A percentile compares a stretch with the other conserved stretches of the same genome.
Conservation (phyloP, 2,329 filamentous ascomycete genomes). For the Helminthosporium solani region DNA sequence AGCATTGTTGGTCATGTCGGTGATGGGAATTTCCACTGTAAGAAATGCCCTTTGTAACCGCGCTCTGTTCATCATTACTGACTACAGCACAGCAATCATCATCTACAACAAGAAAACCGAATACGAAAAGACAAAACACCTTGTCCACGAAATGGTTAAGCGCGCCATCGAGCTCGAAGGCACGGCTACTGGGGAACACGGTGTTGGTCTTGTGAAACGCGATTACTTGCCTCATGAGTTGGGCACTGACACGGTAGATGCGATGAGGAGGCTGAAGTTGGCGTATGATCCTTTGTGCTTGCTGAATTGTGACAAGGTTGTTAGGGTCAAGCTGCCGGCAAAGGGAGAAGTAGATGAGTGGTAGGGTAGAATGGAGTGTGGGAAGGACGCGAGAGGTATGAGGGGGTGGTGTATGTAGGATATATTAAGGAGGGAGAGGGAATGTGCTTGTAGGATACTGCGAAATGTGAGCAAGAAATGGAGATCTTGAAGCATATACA, state of each 20-base stretch:
- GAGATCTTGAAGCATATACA: too few relatives aligned
- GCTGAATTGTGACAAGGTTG: constrained; percentile 65
- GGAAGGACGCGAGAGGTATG: too few relatives aligned
- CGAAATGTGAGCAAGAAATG: too few relatives aligned
- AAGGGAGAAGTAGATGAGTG: constrained; percentile 52
- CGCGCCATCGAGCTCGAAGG: constrained; percentile 81
- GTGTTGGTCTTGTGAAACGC: constrained; percentile 79
- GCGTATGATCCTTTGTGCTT: constrained; percentile 74
- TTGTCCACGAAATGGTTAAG: constrained; percentile 85
- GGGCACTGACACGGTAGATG: constrained; percentile 71
- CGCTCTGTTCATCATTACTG: neutral
- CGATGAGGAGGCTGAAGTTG: constrained; percentile 83
- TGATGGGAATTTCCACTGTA: constrained; percentile 72
- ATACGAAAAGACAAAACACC: constrained; percentile 63
- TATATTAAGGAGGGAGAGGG: too few relatives aligned
- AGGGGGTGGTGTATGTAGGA: neutral
- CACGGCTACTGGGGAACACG: constrained; percentile 83
- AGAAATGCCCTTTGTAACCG: neutral
- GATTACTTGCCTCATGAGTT: constrained; percentile 81
- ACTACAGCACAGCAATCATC: constrained; percentile 54
- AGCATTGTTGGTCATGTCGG: constrained; percentile 73
- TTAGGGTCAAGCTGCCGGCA: constrained; percentile 55
- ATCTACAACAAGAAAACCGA: constrained; percentile 66
- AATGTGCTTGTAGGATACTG: too few relatives aligned
- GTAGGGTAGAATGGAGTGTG: constrained; percentile 37